Percentiles rank a stretch among this genome's conserved stretches.
These are phyloP conservation scores for Cystobasidium slooffiae DNA, from an alignment of 1,284 basidiomycete genomes.

Conservation along the genomic window DNA sequence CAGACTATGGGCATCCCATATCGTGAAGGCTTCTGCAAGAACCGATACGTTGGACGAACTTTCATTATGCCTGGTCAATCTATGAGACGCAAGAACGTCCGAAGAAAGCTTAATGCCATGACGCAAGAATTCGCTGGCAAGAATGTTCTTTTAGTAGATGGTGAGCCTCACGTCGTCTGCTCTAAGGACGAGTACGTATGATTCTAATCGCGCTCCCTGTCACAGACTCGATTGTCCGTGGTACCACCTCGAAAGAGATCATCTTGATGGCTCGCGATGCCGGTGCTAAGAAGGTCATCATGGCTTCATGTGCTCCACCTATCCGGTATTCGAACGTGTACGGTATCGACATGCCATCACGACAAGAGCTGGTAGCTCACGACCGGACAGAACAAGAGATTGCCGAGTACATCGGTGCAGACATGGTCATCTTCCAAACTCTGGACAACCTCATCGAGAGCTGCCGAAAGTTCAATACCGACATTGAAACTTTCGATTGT, in stretches of 20 bases:
- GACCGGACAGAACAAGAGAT: conserved; percentile 76
- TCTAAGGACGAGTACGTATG: neutral
- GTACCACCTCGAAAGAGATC: conserved; percentile 98
- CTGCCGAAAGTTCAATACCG: conserved; percentile 84
- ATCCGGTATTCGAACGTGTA: conserved; percentile 96
- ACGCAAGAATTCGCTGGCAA: conserved; percentile 95
- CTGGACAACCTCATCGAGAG: conserved; percentile 84
- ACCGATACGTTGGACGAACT: conserved; percentile 95
- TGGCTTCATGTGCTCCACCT: conserved; percentile 95
- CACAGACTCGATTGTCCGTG: conserved; percentile 94
- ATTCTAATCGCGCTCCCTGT: conserved; percentile 15
- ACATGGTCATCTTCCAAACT: conserved; percentile 97
- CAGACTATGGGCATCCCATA: conserved; percentile 90
- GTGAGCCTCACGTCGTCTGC: conserved; percentile 60
- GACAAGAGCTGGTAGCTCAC: conserved; percentile 89
- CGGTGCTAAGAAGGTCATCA: conserved; percentile 94
- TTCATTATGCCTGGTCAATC: conserved; percentile 99
- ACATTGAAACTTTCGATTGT: conserved; percentile 84
- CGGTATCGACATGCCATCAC: conserved; percentile 99
- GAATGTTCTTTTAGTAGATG: conserved; percentile 94
- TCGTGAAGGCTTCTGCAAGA: conserved; percentile 98
- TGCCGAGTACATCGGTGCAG: conserved; percentile 85
- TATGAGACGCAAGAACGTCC: conserved; percentile 90
- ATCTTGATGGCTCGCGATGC: conserved; percentile 99
- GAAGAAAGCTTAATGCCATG: conserved; percentile 97